Conservation (phyloP, 1,139 yeast genomes). For the Yamadazyma membranifaciens region DNA sequence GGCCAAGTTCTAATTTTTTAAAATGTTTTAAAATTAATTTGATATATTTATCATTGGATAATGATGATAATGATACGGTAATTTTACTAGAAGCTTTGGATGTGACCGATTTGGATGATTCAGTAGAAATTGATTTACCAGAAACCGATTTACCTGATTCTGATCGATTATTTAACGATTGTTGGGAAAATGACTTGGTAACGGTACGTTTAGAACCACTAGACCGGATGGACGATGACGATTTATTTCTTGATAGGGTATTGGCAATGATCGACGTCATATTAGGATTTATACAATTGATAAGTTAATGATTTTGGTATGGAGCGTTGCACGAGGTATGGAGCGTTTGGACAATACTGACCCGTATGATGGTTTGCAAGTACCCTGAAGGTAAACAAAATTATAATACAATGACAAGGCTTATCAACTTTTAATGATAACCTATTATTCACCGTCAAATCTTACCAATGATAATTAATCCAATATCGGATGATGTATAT, state of each 20-base stretch:
- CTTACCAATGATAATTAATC: too few relatives aligned
- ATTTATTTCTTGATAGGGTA: conserved; percentile 13
- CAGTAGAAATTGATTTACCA: too few relatives aligned
- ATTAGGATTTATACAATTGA: too few relatives aligned
- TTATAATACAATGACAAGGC: too few relatives aligned
- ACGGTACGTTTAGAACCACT: conserved; percentile 16
- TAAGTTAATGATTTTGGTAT: background rate
- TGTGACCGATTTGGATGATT: background rate
- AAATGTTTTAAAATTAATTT: conserved; percentile 34
- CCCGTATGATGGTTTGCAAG: background rate
- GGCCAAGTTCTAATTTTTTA: conserved; percentile 44
- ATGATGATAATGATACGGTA: background rate
- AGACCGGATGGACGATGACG: conserved; percentile 15
- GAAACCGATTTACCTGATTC: too few relatives aligned
- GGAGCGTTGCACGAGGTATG: too few relatives aligned
- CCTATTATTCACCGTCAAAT: too few relatives aligned
- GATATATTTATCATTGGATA: conserved; percentile 23
- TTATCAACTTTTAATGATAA: too few relatives aligned
- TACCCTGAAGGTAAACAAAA: background rate
- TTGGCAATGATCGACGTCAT: background rate
- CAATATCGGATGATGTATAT: too few relatives aligned
- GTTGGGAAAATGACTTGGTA: conserved; percentile 5
- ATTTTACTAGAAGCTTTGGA: background rate
- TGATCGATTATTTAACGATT: too few relatives aligned
- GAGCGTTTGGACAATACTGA: background rate